These are phyloP conservation scores for Mangifera indica DNA, from an alignment of 345 rosid species.

Conservation along the genomic window DNA sequence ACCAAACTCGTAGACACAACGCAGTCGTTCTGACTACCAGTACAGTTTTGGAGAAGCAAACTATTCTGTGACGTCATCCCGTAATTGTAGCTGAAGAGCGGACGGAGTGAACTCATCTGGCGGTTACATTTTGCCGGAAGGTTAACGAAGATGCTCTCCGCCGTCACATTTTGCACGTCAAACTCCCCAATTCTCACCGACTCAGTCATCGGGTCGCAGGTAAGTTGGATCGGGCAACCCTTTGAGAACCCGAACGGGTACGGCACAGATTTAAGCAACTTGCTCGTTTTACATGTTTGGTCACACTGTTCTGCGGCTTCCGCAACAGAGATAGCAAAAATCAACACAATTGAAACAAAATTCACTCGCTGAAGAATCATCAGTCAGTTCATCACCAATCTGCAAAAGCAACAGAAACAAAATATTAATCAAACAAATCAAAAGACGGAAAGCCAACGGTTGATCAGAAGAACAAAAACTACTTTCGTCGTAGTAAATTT, in stretches of 20 bases:
- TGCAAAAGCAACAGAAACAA: not conserved
- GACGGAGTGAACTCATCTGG: conserved; percentile 4
- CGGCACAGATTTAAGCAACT: conserved; percentile 23
- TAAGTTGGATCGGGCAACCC: conserved; percentile 45
- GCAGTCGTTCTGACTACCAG: conserved; percentile 26
- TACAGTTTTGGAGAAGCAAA: conserved; percentile 61
- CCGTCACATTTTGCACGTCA: conserved; percentile 54
- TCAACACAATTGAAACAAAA: not conserved
- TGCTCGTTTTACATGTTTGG: conserved; percentile 36
- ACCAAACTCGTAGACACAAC: conserved; percentile 35
- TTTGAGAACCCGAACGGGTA: conserved; percentile 81
- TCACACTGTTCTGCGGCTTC: conserved; percentile 27
- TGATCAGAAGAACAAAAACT: conserved; percentile 1
- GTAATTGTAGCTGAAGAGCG: conserved; percentile 40
- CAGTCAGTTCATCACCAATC: not conserved
- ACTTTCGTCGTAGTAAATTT: not conserved
- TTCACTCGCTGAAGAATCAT: conserved; percentile 23
- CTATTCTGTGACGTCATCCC: conserved; percentile 50
- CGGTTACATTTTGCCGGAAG: conserved; percentile 54
- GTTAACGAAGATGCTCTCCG: conserved; percentile 30
- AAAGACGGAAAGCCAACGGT: too few relatives aligned
- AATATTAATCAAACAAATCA: not conserved
- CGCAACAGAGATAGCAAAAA: conserved; percentile 6
- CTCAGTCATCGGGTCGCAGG: conserved; percentile 23
- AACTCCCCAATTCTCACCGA: conserved; percentile 43